Conservation (phyloP, 2,329 filamentous ascomycete species). For the Arthrobotrys megalospora region DNA sequence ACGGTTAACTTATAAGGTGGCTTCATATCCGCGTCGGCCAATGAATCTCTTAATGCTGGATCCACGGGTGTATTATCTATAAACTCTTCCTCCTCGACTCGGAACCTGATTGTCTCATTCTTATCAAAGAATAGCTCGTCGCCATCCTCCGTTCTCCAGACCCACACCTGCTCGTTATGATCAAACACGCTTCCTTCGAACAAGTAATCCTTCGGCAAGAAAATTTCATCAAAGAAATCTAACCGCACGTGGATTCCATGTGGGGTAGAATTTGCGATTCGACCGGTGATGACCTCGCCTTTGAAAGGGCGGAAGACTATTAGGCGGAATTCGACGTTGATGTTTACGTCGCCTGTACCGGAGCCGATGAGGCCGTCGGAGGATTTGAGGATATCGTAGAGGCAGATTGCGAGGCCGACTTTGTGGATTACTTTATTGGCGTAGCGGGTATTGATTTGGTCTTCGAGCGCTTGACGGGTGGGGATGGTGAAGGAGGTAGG, state of each 20-base stretch:
- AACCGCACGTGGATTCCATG: slow-evolving; percentile 80
- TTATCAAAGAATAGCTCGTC: slow-evolving; percentile 87
- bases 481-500: slow-evolving; percentile 89
- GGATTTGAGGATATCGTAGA: slow-evolving; percentile 90
- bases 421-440: slow-evolving; percentile 96
- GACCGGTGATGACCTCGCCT: slow-evolving; percentile 88
- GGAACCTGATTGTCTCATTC: slow-evolving; percentile 88
- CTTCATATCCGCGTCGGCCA: slow-evolving; percentile 73
- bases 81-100: slow-evolving; percentile 90
- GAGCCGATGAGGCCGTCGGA: slow-evolving; percentile 96
- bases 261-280: slow-evolving; percentile 81
- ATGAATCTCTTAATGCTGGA: slow-evolving; percentile 66
- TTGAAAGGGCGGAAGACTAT: slow-evolving; percentile 97
- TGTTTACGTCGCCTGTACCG: slow-evolving; percentile 90
- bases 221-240: slow-evolving; percentile 93
- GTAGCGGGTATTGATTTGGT: slow-evolving; percentile 97
- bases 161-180: slow-evolving; percentile 82
- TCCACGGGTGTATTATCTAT: slow-evolving; percentile 85
- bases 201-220: slow-evolving; percentile 40
- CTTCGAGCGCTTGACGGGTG: slow-evolving; percentile 87
- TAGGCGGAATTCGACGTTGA: slow-evolving; percentile 97
- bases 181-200: slow-evolving; percentile 68
- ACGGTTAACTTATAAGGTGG: slow-evolving; percentile 78
- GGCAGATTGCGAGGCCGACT: slow-evolving; percentile 90
- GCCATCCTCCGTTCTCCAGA: slow-evolving; percentile 80